Evolutionary conservation across 2,329 filamentous ascomycete species (phyloP).

Genomic region (Orbilia blumenaviensis): DNA sequence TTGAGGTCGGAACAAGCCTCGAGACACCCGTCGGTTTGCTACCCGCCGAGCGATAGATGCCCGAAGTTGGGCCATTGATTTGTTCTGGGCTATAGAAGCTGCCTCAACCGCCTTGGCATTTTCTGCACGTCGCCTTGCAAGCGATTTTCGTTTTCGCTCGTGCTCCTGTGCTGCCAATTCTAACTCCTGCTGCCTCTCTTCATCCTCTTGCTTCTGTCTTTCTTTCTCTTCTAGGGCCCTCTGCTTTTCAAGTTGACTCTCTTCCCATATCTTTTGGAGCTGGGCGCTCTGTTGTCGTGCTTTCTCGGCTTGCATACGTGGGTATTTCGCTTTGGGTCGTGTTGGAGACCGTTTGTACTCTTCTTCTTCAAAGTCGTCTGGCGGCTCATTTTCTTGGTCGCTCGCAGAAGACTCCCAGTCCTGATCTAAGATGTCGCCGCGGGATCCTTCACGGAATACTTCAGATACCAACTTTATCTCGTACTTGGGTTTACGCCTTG

Average conservation of each 20-base stretch:
- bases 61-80: neutral
- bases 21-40: neutral
- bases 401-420: neutral
- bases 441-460: neutral
- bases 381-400: neutral
- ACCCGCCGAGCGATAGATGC: neutral
- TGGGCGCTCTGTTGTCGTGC: conserved; percentile 9
- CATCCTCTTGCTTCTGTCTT: conserved; percentile 7
- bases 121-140: neutral
- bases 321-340: conserved; percentile 10
- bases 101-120: neutral
- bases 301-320: conserved; percentile 16
- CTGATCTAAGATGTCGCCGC: neutral
- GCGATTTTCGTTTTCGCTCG: conserved; percentile 21
- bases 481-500: neutral
- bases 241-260: conserved; percentile 10
- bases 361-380: neutral
- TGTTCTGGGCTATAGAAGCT: neutral
- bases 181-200: neutral
- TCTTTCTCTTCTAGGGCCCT: conserved; percentile 7
- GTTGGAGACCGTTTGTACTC: neutral
- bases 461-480: neutral
- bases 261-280: conserved; percentile 20
- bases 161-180: neutral
- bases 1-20: neutral